Base-by-base conservation (phyloP, 768 basidiomycete species). In the Strobilomyces dryophilus region DNA sequence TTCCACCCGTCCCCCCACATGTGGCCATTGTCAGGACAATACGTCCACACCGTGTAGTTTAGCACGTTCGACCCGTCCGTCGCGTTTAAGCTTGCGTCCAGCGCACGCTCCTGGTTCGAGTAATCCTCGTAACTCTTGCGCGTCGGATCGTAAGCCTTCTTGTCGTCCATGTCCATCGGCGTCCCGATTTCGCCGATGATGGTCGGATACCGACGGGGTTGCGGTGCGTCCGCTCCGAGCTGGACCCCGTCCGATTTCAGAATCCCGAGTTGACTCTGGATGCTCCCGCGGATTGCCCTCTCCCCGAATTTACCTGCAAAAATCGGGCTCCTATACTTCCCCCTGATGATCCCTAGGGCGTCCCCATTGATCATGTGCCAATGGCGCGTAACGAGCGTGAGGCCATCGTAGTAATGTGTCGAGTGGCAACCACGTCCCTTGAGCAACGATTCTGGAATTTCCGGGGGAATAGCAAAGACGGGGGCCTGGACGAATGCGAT, bases 331-430 rank as follows among this genome's bases (percentile, higher is more conserved):
- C 76, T 74, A 64, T 95, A 88, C 61, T 88, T 88, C 9, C 92
- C 91, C 18, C 95, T 76, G 32, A 99, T 70, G n/a, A 98, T 66
- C 1, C 95, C 97, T 0, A 99, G 73, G 1, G 95, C 93, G 69
- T 98, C 94, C 2, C 92, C 93, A 61, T 98, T 98, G 78, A 92
- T 89, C 85, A 87, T 87, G 65, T 93, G 87, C 92, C 90, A 94
- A 62, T 94, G 91, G 34, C 91, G 78, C 32, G 90, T 89, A n/a
- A 98, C 76, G 39, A 98, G 80, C 0, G 95, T 98, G 37, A 98
- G 74, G 1, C 95, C 95, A 61, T 98, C 95, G 63, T 98, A 98
- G 68, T 93, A 98, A 67, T 98, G 95, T 0, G 85, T 77, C 5
- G 88, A 85, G 58, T 90, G 87, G 31, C 74, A 82, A 27, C 79